Evolutionary conservation across 2,329 filamentous ascomycete species (phyloP).

Genomic region (Penicillium janthinellum): DNA sequence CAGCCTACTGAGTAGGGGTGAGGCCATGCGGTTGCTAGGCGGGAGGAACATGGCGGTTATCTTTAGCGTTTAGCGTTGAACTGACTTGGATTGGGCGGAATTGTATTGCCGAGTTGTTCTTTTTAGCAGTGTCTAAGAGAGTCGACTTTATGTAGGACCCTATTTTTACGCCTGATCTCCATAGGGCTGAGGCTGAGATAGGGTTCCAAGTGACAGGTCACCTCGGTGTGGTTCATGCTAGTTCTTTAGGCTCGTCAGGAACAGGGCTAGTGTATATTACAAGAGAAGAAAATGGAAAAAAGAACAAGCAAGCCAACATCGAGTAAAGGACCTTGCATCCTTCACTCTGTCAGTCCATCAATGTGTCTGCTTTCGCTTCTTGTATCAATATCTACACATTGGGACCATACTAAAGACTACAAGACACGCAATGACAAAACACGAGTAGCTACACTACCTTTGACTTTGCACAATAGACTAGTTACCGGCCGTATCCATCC

Average conservation of each 20-base stretch:
- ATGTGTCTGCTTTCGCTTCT: neutral
- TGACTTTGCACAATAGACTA: neutral
- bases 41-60: neutral
- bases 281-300: neutral
- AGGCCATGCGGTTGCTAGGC: neutral
- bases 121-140: too few relatives aligned
- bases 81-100: neutral
- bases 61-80: neutral
- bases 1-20: conserved; percentile 21
- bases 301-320: neutral
- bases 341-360: too few relatives aligned
- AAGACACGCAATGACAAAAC: neutral
- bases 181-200: conserved; percentile 2
- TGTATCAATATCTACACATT: neutral
- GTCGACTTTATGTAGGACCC: neutral
- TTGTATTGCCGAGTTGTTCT: neutral
- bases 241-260: conserved; percentile 3
- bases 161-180: conserved; percentile 2
- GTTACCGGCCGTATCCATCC: neutral
- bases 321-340: too few relatives aligned
- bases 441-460: neutral
- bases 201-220: conserved; percentile 2
- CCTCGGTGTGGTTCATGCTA: neutral
- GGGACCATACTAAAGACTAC: neutral
- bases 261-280: neutral